Conservation (phyloP, 805 yeast species). For the Barnettozyma salicaria region DNA sequence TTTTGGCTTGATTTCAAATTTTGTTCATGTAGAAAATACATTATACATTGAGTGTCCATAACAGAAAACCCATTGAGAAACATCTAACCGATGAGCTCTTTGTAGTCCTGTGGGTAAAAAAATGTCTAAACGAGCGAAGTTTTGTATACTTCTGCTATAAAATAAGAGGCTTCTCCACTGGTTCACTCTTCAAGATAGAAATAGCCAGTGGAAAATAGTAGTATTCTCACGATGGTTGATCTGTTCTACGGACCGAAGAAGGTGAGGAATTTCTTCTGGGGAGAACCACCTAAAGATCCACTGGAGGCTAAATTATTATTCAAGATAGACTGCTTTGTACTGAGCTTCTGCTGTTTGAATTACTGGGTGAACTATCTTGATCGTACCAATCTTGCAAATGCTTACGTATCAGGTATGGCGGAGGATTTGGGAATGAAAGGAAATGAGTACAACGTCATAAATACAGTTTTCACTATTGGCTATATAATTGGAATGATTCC, state of each 20-base stretch:
- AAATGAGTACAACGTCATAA: conserved; percentile 44
- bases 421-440: conserved; percentile 45
- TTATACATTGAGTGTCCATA: too few relatives aligned
- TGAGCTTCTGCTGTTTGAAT: conserved; percentile 19
- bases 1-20: neutral
- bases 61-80: too few relatives aligned
- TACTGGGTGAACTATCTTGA: conserved; percentile 49
- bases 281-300: conserved; percentile 22
- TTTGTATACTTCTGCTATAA: too few relatives aligned
- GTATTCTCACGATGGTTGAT: conserved; percentile 8
- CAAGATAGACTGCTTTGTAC: conserved; percentile 25
- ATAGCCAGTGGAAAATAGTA: too few relatives aligned
- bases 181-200: too few relatives aligned
- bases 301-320: conserved; percentile 19
- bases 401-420: conserved; percentile 65
- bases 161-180: neutral
- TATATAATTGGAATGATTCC: conserved; percentile 59
- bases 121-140: too few relatives aligned
- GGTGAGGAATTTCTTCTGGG: conserved; percentile 22
- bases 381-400: conserved; percentile 48
- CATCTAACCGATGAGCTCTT: too few relatives aligned
- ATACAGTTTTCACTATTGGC: conserved; percentile 55
- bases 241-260: conserved; percentile 9
- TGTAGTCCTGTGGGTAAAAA: too few relatives aligned
- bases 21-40: too few relatives aligned